Percentiles rank a stretch among this genome's conserved stretches.
Conservation (phyloP, 2,329 filamentous ascomycete genomes). For the Pseudopyrenochaeta lycopersici region DNA sequence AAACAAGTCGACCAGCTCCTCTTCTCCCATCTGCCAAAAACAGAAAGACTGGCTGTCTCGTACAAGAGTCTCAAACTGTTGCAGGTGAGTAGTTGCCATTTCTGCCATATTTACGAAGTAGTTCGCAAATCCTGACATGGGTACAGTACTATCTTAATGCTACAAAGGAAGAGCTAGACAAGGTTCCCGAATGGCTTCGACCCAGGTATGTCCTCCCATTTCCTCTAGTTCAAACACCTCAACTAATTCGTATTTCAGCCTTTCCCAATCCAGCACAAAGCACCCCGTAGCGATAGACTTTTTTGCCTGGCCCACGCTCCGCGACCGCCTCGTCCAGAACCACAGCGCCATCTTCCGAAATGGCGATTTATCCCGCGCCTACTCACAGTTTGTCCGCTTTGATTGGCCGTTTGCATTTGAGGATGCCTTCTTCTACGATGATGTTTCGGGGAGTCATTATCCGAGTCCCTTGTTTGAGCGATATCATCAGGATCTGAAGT, state of each 20-base stretch:
- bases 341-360: slow-evolving; percentile 34
- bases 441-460: slow-evolving; percentile 14
- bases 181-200: slow-evolving; percentile 40
- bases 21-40: slow-evolving; percentile 33
- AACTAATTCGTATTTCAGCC: slow-evolving; percentile 12
- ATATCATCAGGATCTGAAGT: slow-evolving; percentile 39
- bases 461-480: slow-evolving; percentile 42
- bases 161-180: slow-evolving; percentile 32
- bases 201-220: slow-evolving; percentile 19
- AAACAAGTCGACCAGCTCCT: slow-evolving; percentile 42
- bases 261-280: slow-evolving; percentile 30
- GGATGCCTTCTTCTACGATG: slow-evolving; percentile 41
- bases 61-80: slow-evolving; percentile 47
- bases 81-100: slow-evolving; percentile 26
- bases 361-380: slow-evolving; percentile 27
- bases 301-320: slow-evolving; percentile 45
- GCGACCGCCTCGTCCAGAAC: slow-evolving; percentile 35
- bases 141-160: slow-evolving; percentile 42
- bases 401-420: slow-evolving; percentile 46
- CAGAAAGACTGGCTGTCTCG: slow-evolving; percentile 35
- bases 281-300: slow-evolving; percentile 45
- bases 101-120: background rate
- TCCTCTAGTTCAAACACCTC: background rate
- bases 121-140: background rate
- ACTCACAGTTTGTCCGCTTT: slow-evolving; percentile 38